Conservation (phyloP, 371 early-diverging fungal species). For the Dichotomocladium elegans region DNA sequence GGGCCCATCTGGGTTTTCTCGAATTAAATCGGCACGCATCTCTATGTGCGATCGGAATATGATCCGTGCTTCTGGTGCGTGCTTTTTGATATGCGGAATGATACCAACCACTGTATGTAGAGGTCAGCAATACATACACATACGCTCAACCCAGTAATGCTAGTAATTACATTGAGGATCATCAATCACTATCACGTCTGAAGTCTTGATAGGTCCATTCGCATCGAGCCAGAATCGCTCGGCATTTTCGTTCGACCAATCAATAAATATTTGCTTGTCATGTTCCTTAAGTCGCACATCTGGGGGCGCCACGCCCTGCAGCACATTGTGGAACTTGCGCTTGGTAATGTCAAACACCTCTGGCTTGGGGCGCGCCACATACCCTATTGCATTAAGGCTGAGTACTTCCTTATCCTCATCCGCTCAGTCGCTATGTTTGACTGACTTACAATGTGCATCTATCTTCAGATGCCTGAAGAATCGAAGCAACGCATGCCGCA, state of each 20-base stretch:
- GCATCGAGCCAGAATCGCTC: conserved; percentile 70
- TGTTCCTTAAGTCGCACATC: conserved; percentile 57
- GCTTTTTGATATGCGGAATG: conserved; percentile 69
- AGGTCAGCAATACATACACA: neutral
- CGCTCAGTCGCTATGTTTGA: neutral
- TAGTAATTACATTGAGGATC: conserved; percentile 73
- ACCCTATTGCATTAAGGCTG: conserved; percentile 34
- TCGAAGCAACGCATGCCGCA: conserved; percentile 82
- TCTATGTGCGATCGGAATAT: conserved; percentile 89
- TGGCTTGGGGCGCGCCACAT: conserved; percentile 74
- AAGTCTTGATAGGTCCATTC: conserved; percentile 61
- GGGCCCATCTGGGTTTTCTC: conserved; percentile 47
- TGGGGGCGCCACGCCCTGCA: conserved; percentile 79
- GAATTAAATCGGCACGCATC: conserved; percentile 70
- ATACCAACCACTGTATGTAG: conserved; percentile 58
- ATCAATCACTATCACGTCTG: conserved; percentile 83
- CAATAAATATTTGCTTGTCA: conserved; percentile 67
- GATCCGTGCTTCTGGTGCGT: conserved; percentile 66
- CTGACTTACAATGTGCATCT: conserved; percentile 60
- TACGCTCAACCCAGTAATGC: no score
- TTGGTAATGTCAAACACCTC: conserved; percentile 83
- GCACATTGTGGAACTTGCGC: conserved; percentile 84
- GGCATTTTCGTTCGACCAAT: conserved; percentile 77
- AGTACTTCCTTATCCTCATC: neutral
- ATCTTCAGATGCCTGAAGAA: conserved; percentile 62